Evolutionary conservation across 148 eudicot species (phyloP).

Genomic region (Cornus controversa): DNA sequence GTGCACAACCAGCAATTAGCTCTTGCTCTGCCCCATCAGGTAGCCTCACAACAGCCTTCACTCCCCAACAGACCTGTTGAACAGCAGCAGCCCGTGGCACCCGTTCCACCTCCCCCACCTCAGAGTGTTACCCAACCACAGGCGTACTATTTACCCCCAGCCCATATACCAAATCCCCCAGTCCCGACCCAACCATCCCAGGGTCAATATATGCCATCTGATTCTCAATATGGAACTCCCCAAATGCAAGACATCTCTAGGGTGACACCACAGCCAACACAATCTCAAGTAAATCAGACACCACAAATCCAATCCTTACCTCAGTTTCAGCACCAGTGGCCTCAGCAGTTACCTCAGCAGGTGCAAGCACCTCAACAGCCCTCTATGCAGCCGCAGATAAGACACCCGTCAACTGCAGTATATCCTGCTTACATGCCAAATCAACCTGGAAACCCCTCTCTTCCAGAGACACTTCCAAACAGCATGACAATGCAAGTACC

Average conservation of each 20-base stretch:
- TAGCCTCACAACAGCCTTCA: conserved; percentile 52
- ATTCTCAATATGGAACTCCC: conserved; percentile 46
- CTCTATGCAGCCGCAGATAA: conserved; percentile 50
- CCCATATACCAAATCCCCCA: conserved; percentile 20
- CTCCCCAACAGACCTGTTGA: conserved; percentile 38
- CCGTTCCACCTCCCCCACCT: conserved; percentile 34
- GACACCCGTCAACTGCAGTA: conserved; percentile 49
- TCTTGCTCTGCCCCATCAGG: conserved; percentile 66
- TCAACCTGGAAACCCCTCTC: conserved; percentile 59
- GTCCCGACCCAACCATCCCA: conserved; percentile 32
- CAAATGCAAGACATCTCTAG: conserved; percentile 32
- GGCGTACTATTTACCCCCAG: conserved; percentile 54
- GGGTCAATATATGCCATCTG: conserved; percentile 54
- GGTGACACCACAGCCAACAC: conserved; percentile 49
- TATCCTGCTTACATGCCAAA: conserved; percentile 62
- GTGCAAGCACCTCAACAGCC: conserved; percentile 38
- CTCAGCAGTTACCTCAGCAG: conserved; percentile 58
- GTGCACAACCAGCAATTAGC: conserved; percentile 70
- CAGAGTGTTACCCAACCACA: conserved; percentile 44
- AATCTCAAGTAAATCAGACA: conserved; percentile 55
- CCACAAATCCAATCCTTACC: conserved; percentile 52
- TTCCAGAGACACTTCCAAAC: conserved; percentile 48
- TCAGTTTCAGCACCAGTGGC: conserved; percentile 75
- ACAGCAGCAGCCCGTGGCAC: conserved; percentile 45
- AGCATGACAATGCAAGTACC: conserved; percentile 81